Base-by-base conservation (phyloP, 139 green algal species). In the Closterium sp. region DNA sequence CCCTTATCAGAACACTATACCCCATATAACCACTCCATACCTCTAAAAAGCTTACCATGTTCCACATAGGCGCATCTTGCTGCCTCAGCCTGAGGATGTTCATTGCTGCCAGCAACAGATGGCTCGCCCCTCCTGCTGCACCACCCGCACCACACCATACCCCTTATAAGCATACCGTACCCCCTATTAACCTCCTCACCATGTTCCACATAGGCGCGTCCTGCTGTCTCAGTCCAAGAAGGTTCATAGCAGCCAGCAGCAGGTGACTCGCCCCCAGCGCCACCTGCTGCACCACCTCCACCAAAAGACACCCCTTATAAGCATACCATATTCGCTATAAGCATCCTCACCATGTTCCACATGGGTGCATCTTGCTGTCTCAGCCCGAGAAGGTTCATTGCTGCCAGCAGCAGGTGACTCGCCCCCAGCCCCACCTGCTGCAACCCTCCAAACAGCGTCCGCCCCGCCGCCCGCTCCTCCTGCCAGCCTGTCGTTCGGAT, bases 401-500 rank as follows among this genome's bases (percentile, higher is more conserved):
- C 29, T 4, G 31, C 45, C 70, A 94, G 70, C 19, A 86, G 70
- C 89, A 94, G n/a, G 27, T 93, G 89, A 2, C 29, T 24, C 31
- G 50, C 30, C 28, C 91, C 70, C 84, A 42, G 22, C 21, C 70
- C 31, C 62, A 79, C 62, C 38, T 94, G 89, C 38, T 30, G 92
- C 32, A 94, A 70, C 31, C 92, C 92, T 24, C n/a, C 27, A 34
- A 94, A 90, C 2, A 94, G 29, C 21, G 79, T 6, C 19, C 91
- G 90, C 38, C 92, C 91, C 28, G 32, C 31, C 89, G 24, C 24
- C 29, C 31, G 42, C 31, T 93, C 90, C 90, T 94, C 90, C 31
- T 87, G 87, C 90, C 90, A 93, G 24, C 90, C 89, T 27, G 87
- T 92, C 13, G 92, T 94, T 6, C 89, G 62, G 24, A 94, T 30